These are phyloP conservation scores for Exobasidium rhododendri DNA, from an alignment of 1,284 basidiomycete genomes.

Conservation along the genomic window DNA sequence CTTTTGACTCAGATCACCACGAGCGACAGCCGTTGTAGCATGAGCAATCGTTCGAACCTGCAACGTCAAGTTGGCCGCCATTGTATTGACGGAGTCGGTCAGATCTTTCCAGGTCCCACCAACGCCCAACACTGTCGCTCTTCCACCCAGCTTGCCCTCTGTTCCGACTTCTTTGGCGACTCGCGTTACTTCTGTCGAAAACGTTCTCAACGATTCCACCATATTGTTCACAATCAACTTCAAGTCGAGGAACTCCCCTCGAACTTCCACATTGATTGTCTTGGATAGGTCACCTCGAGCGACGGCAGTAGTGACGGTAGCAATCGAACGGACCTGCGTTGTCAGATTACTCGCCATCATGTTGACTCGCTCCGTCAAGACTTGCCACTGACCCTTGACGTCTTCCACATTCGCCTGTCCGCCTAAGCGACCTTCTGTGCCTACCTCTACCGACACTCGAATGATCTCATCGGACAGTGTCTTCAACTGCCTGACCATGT, in stretches of 20 bases:
- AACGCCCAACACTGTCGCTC: slow-evolving; percentile 54
- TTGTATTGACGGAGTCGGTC: slow-evolving; percentile 72
- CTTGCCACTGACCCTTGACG: slow-evolving; percentile 58
- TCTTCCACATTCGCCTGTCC: slow-evolving; percentile 75
- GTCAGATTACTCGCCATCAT: slow-evolving; percentile 68
- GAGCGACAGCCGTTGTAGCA: slow-evolving; percentile 91
- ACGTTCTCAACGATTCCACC: slow-evolving; percentile 55
- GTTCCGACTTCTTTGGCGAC: slow-evolving; percentile 56
- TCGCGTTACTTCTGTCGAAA: slow-evolving; percentile 55
- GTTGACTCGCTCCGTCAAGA: slow-evolving; percentile 55
- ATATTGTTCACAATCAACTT: slow-evolving; percentile 55
- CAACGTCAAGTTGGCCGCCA: slow-evolving; percentile 68
- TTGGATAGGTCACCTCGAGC: slow-evolving; percentile 53
- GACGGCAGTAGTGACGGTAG: slow-evolving; percentile 51
- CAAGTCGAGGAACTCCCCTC: slow-evolving; percentile 53
- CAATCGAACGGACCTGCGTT: slow-evolving; percentile 71
- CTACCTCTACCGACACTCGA: slow-evolving; percentile 74
- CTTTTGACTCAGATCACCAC: slow-evolving; percentile 89
- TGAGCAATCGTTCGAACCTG: slow-evolving; percentile 94
- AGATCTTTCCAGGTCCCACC: slow-evolving; percentile 64
- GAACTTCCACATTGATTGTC: slow-evolving; percentile 54
- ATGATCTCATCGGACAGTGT: slow-evolving; percentile 60
- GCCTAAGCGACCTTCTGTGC: slow-evolving; percentile 82
- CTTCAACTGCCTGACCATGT: slow-evolving; percentile 53
- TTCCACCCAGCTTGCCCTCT: slow-evolving; percentile 54